phyloP scores from a whole-genome alignment of 2,329 filamentous ascomycete genomes.

The Talaromyces amestolkiae region DNA sequence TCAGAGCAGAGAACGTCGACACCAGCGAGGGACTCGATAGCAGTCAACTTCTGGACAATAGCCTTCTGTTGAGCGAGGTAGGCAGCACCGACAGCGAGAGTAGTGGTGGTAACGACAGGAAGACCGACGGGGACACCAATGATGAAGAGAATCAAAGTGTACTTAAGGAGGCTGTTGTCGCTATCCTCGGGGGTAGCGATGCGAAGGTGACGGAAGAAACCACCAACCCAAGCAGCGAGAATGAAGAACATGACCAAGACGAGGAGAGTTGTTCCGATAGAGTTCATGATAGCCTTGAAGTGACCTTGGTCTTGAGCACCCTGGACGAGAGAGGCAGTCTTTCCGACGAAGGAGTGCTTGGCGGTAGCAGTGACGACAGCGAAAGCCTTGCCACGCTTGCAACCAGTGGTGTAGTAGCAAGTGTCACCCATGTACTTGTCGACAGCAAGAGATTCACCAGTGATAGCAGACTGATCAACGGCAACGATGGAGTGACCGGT shows the following conservation, averaged over 20 bases:
- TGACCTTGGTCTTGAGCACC: slow-evolving; percentile 70
- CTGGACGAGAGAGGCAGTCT: slow-evolving; percentile 66
- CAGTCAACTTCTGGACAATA: slow-evolving; percentile 71
- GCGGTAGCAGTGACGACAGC: slow-evolving; percentile 63
- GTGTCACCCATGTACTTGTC: slow-evolving; percentile 61
- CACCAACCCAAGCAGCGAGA: slow-evolving; percentile 67
- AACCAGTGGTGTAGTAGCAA: slow-evolving; percentile 72
- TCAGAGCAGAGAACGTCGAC: slow-evolving; percentile 73
- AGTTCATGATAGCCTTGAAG: slow-evolving; percentile 77
- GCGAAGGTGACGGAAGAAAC: slow-evolving; percentile 65
- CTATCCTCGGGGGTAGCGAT: slow-evolving; percentile 44
- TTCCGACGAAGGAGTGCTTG: slow-evolving; percentile 68
- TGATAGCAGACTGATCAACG: slow-evolving; percentile 71
- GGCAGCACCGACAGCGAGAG: slow-evolving; percentile 68
- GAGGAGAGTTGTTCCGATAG: slow-evolving; percentile 66
- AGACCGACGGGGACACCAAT: slow-evolving; percentile 73
- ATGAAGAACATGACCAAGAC: slow-evolving; percentile 72
- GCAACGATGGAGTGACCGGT: slow-evolving; percentile 63
- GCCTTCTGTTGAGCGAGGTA: slow-evolving; percentile 71
- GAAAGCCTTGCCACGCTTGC: slow-evolving; percentile 71
- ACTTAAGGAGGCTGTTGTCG: slow-evolving; percentile 62
- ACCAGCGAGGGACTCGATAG: slow-evolving; percentile 68
- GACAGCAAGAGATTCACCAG: slow-evolving; percentile 68
- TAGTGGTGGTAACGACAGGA: slow-evolving; percentile 70
- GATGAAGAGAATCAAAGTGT: slow-evolving; percentile 65